phyloP scores from a whole-genome alignment of 306 rosid species.

The Vicia villosa region DNA sequence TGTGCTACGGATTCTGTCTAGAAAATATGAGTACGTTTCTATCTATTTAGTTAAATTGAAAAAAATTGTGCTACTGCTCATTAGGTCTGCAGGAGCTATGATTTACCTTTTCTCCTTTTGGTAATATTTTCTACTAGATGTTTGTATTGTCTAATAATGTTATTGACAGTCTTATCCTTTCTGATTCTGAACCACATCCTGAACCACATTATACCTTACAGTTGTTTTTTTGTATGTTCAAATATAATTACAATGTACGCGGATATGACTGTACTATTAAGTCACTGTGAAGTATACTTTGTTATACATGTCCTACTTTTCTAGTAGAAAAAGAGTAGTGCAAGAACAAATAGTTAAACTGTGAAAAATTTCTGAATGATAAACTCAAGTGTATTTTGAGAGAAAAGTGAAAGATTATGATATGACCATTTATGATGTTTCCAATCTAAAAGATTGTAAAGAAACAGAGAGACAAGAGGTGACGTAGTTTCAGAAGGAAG shows the following conservation, averaged over 20 bases:
- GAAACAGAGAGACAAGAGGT: neutral
- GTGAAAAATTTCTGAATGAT: conserved; percentile 13
- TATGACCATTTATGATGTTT: neutral
- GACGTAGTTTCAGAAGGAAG: conserved; percentile 22
- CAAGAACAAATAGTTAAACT: neutral
- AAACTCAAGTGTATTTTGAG: conserved; percentile 21
- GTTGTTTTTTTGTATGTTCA: neutral
- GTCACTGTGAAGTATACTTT: conserved; percentile 18
- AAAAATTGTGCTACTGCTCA: conserved; percentile 1
- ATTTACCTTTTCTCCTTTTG: conserved; percentile 5
- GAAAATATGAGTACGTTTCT: conserved; percentile 90
- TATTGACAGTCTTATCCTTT: conserved; percentile 5
- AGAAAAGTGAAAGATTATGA: conserved; percentile 12
- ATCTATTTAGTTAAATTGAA: conserved; percentile 16
- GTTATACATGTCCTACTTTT: conserved; percentile 22
- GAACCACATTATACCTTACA: neutral
- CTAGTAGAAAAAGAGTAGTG: conserved; percentile 1
- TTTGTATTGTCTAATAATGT: conserved; percentile 8
- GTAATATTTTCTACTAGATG: conserved; percentile 7
- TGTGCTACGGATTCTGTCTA: conserved; percentile 90
- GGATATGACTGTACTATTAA: neutral
- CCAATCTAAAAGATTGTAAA: neutral
- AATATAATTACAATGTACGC: neutral
- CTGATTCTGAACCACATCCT: no score
- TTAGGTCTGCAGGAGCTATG: neutral